phyloP scores from a whole-genome alignment of 1,139 yeast species.

The Zygosaccharomyces pseudobailii region DNA sequence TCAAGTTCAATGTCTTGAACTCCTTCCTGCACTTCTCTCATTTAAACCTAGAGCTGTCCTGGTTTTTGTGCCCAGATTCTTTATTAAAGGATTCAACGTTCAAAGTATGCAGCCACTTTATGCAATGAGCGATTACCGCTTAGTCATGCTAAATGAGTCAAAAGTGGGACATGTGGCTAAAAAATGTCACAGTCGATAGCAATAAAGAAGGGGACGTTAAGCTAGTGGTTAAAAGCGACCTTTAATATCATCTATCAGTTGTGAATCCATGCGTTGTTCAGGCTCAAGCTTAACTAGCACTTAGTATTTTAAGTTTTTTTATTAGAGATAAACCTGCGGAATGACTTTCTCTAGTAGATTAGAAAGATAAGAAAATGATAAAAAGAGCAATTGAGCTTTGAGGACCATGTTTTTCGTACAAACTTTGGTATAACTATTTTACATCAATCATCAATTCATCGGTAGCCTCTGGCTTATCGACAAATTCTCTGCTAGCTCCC shows the following conservation, averaged over 20 bases:
- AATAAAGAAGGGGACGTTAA: too few species aligned
- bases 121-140: not conserved
- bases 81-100: not conserved
- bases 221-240: too few species aligned
- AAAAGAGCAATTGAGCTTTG: not conserved
- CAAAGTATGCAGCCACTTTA: not conserved
- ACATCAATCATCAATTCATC: slow-evolving; percentile 33
- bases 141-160: not conserved
- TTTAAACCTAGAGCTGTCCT: not conserved
- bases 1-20: not conserved
- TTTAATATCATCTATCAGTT: too few species aligned
- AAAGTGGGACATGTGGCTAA: not conserved
- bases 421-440: slow-evolving; percentile 1
- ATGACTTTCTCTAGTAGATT: not conserved
- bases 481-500: slow-evolving; percentile 53
- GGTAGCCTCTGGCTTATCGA: slow-evolving; percentile 18
- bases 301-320: not conserved
- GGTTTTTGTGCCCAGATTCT: not conserved
- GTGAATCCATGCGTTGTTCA: too few species aligned
- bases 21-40: not conserved
- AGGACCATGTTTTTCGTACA: not conserved
- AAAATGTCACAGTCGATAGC: too few species aligned
- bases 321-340: not conserved
- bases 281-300: not conserved
- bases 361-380: not conserved